These are phyloP conservation scores for Hypoxylon cercidicola DNA, from an alignment of 495 filamentous ascomycete genomes.

Conservation along the genomic window DNA sequence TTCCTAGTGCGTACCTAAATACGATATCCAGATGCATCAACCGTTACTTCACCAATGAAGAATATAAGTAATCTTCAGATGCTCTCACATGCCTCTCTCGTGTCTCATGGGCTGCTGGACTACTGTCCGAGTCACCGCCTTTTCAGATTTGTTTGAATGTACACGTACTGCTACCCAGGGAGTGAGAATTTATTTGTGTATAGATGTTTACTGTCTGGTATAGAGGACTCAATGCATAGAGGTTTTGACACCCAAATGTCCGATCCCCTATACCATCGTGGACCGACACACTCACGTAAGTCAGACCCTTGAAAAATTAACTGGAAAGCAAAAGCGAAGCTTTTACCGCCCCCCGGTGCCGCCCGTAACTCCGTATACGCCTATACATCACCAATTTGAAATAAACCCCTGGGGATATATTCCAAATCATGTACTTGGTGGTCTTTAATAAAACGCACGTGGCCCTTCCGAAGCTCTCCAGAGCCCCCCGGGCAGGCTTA, in stretches of 20 bases:
- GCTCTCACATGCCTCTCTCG: too few species aligned
- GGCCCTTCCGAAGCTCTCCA: not conserved
- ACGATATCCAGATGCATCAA: too few species aligned
- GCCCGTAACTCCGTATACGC: not conserved
- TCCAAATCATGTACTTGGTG: not conserved
- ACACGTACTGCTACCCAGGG: too few species aligned
- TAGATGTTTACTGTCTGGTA: not conserved
- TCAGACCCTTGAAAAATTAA: not conserved
- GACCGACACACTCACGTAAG: slow-evolving; percentile 3
- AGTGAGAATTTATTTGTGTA: too few species aligned
- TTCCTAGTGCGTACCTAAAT: too few species aligned
- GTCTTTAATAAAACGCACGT: slow-evolving; percentile 2
- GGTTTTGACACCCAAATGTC: not conserved
- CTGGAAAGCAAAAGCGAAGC: not conserved
- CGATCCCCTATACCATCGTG: not conserved
- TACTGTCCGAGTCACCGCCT: too few species aligned
- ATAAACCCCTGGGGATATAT: slow-evolving; percentile 1
- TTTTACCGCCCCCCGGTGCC: not conserved
- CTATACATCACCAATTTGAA: not conserved
- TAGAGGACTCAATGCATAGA: not conserved
- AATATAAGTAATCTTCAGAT: too few species aligned
- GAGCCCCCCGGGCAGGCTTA: not conserved
- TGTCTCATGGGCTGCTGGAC: too few species aligned
- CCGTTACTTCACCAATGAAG: too few species aligned
- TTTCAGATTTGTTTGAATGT: too few species aligned